A percentile compares a stretch with the other conserved stretches of the same genome.
Evolutionary conservation across 192 early-diverging fungal species (phyloP).

Genomic region (Backusella australiensis): DNA sequence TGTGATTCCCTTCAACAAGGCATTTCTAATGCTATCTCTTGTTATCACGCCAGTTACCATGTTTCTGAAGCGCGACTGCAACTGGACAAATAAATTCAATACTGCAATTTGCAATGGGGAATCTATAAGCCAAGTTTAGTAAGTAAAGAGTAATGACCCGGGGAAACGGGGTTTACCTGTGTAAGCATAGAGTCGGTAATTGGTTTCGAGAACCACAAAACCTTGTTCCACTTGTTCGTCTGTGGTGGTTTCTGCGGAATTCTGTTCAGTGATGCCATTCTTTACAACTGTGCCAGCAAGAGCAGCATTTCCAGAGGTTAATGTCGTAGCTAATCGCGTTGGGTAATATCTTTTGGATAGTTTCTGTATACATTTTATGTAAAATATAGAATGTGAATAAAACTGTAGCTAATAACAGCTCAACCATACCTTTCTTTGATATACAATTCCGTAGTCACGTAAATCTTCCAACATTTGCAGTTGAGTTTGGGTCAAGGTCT

Average conservation of each 20-base stretch:
- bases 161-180: constrained; percentile 53
- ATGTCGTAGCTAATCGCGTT: constrained; percentile 84
- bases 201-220: constrained; percentile 94
- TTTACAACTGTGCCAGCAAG: constrained; percentile 39
- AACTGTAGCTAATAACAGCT: background rate
- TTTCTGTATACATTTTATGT: constrained; percentile 2
- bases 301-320: constrained; percentile 76
- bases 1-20: constrained; percentile 84
- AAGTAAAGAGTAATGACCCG: background rate
- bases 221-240: constrained; percentile 56
- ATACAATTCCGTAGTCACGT: constrained; percentile 85
- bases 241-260: constrained; percentile 17
- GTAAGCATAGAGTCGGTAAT: constrained; percentile 93
- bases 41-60: constrained; percentile 89
- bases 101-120: constrained; percentile 94
- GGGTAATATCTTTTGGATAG: constrained; percentile 72
- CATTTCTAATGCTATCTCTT: constrained; percentile 82
- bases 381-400: too few species aligned
- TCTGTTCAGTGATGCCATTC: constrained; percentile 25
- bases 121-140: constrained; percentile 31
- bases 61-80: constrained; percentile 85
- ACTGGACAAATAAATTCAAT: constrained; percentile 81
- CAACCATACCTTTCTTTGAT: constrained; percentile 67
- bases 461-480: constrained; percentile 84
- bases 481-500: constrained; percentile 81